Evolutionary conservation across 371 early-diverging fungal species (phyloP).

Genomic region (Conidiobolus incongruus): DNA sequence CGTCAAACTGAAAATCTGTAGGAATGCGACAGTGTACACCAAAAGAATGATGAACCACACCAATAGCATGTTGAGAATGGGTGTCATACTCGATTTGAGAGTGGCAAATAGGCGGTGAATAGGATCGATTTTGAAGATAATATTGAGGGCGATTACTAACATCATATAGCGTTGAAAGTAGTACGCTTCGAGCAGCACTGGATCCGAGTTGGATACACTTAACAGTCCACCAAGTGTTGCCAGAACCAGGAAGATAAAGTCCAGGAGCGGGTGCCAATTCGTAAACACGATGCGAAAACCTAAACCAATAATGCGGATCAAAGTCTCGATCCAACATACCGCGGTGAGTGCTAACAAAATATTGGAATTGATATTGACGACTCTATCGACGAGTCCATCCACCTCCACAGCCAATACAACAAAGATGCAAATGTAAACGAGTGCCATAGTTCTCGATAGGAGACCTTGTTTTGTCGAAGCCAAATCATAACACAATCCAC

Average conservation of each 20-base stretch:
- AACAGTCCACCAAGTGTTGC: not conserved
- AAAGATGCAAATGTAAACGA: not conserved
- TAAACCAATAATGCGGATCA: not conserved
- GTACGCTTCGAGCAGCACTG: too few relatives aligned
- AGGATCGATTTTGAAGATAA: not conserved
- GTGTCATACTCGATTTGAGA: not conserved
- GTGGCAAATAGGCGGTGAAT: conserved; percentile 1
- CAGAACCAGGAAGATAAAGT: not conserved
- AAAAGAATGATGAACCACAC: conserved; percentile 42
- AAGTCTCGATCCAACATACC: not conserved
- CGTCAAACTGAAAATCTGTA: conserved; percentile 45
- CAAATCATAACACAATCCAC: not conserved
- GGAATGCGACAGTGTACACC: conserved; percentile 41
- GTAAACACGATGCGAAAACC: not conserved
- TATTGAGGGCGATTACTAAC: not conserved
- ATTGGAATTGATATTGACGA: not conserved
- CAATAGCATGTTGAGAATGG: conserved; percentile 9
- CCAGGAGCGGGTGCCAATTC: not conserved
- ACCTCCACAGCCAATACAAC: not conserved
- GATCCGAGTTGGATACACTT: not conserved
- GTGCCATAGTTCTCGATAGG: not conserved
- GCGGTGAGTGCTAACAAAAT: not conserved
- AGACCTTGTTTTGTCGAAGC: conserved; percentile 1
- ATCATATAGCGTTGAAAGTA: not conserved
- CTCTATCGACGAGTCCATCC: not conserved